Base-by-base conservation (phyloP, 225 moss, liverwort and hornwort species). In the Lunularia cruciata region DNA sequence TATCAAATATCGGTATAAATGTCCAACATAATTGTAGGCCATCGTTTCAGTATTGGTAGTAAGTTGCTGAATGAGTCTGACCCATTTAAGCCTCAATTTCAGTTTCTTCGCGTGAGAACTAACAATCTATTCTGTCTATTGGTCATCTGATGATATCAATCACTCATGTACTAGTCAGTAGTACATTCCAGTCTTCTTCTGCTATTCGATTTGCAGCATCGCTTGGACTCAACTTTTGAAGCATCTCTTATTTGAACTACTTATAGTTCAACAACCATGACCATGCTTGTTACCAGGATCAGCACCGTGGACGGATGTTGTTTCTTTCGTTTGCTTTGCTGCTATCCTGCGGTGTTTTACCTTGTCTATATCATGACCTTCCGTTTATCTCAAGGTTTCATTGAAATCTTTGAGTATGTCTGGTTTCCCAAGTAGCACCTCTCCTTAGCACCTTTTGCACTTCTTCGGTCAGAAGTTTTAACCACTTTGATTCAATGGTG, bases 401-500 rank as follows among this genome's bases (percentile, higher is more conserved):
- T 67, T 59, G 73, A 74, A 67, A 66, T 59, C 73, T 77, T 78
- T 74, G 72, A 76, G 72, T 76, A 69, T 54, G 64, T 76, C 72
- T 72, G 58, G 79, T 70, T 74, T 53, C 70, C 26, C 15, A 6
- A 40, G 40, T 40, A 22, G 40, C 42, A 3, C 22, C 8, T 40
- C 40, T 40, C 47, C 25, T 20, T 27, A 10, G 40, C 4, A n/a
- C 31, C 14, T 56, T 56, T 45, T 56, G 34, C 31, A 57, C 30
- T 65, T 33, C 22, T 49, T 38, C 47, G 60, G 46, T 57, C 63
- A 30, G 69, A 73, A 74, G 64, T 74, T 52, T 23, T 60, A 60
- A 71, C 75, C 76, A 78, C 70, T 71, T 68, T 47, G 39, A 75
- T 86, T 80, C 78, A 72, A 90, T 86, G 90, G 85, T 90, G 83